Evolutionary conservation across 2,329 filamentous ascomycete species (phyloP).

Genomic region (Scedosporium minutisporum): DNA sequence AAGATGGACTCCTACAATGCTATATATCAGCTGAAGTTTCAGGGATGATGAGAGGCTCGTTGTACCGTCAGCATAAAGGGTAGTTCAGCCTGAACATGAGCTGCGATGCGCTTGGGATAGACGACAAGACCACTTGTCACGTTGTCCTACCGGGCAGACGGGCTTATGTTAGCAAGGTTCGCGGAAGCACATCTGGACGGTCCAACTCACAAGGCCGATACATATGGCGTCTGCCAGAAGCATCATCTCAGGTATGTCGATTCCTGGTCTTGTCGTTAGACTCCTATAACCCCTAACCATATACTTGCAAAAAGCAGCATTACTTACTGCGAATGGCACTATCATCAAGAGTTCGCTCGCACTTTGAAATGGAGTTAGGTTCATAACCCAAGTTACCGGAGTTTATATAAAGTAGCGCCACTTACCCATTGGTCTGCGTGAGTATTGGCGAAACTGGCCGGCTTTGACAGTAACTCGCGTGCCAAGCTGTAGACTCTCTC

Average conservation of each 20-base stretch:
- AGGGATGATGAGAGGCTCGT: too few species aligned
- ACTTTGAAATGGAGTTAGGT: slow-evolving; percentile 29
- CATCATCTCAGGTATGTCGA: slow-evolving; percentile 57
- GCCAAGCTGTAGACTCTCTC: slow-evolving; percentile 36
- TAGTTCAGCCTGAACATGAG: slow-evolving; percentile 62
- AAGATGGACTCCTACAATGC: slow-evolving; percentile 40
- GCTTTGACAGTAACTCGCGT: slow-evolving; percentile 34
- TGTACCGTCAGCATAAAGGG: slow-evolving; percentile 68
- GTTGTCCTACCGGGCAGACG: slow-evolving; percentile 54
- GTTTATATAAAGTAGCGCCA: neutral
- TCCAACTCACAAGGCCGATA: slow-evolving; percentile 41
- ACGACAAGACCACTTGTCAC: slow-evolving; percentile 62
- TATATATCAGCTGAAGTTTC: too few species aligned
- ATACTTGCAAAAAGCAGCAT: neutral
- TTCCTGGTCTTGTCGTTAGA: slow-evolving; percentile 39
- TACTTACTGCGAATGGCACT: slow-evolving; percentile 51
- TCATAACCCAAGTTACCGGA: neutral
- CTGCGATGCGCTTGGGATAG: slow-evolving; percentile 64
- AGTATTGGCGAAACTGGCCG: slow-evolving; percentile 22
- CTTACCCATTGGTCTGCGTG: slow-evolving; percentile 20
- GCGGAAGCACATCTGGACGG: too few species aligned
- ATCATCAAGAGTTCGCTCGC: slow-evolving; percentile 72
- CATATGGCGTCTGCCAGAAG: slow-evolving; percentile 59
- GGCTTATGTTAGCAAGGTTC: slow-evolving; percentile 10
- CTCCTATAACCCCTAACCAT: neutral